phyloP scores from a whole-genome alignment of 441 rosid species.

The Erodium trifolium region DNA sequence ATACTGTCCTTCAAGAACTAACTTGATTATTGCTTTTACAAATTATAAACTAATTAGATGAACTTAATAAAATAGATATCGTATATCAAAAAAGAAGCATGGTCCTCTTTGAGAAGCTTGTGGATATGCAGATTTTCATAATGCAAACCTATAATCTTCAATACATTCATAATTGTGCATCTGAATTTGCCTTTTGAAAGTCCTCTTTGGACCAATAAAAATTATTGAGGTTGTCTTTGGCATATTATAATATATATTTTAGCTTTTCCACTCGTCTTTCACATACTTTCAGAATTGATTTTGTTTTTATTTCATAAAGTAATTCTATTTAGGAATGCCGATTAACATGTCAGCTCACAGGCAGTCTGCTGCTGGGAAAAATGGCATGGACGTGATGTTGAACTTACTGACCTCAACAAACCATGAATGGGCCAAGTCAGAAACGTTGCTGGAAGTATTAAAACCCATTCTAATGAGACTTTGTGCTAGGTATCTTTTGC shows the following conservation, averaged over 20 bases:
- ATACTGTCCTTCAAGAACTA: background rate
- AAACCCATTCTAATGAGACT: slow-evolving; percentile 65
- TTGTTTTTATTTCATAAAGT: background rate
- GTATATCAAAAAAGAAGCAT: background rate
- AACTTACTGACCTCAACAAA: slow-evolving; percentile 40
- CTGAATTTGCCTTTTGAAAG: background rate
- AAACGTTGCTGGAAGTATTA: slow-evolving; percentile 40
- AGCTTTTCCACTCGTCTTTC: background rate
- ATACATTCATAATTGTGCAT: background rate
- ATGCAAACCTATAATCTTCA: slow-evolving; percentile 2
- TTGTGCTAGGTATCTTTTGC: slow-evolving; percentile 82
- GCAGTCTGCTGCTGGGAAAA: slow-evolving; percentile 38
- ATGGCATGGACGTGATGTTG: slow-evolving; percentile 68
- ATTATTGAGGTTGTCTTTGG: background rate
- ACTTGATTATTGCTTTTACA: background rate
- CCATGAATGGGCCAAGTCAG: slow-evolving; percentile 51
- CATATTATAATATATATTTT: background rate
- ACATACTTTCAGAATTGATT: background rate
- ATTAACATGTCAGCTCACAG: slow-evolving; percentile 29
- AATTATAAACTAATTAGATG: background rate
- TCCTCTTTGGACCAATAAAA: background rate
- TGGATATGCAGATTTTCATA: background rate
- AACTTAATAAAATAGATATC: background rate
- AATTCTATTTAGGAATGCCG: slow-evolving; percentile 12
- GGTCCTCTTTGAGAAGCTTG: background rate